A percentile compares a stretch with the other conserved stretches of the same genome.
Evolutionary conservation across 1,139 yeast genomes (phyloP).

Genomic region (Nakaseomyces uthaithaninus): DNA sequence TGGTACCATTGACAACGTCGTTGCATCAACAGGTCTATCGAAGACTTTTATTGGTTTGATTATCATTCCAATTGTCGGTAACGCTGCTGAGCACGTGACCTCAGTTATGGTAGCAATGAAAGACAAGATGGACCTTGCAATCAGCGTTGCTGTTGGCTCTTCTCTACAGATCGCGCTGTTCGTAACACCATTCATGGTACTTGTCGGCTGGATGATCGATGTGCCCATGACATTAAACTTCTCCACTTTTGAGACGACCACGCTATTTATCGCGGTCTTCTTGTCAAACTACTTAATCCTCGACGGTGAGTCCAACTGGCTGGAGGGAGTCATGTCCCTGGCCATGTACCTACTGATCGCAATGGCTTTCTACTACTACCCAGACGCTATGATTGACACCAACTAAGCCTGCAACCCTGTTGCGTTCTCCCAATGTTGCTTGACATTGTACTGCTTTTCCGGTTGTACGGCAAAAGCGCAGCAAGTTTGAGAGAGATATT

Average conservation of each 20-base stretch:
- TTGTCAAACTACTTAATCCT: constrained; percentile 77
- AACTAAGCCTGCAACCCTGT: background rate
- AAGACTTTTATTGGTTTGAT: constrained; percentile 93
- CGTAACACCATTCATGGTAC: constrained; percentile 90
- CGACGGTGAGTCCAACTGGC: constrained; percentile 95
- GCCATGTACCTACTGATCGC: constrained; percentile 83
- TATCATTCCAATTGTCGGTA: constrained; percentile 92
- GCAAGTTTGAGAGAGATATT: no score
- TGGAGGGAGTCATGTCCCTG: constrained; percentile 88
- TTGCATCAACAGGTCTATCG: constrained; percentile 72
- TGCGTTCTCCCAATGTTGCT: background rate
- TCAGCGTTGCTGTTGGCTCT: constrained; percentile 96
- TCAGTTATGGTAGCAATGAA: constrained; percentile 91
- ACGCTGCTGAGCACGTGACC: constrained; percentile 97
- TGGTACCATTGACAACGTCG: constrained; percentile 85
- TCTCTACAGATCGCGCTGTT: constrained; percentile 91
- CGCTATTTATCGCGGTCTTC: constrained; percentile 78
- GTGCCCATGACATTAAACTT: constrained; percentile 91
- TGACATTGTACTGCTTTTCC: background rate
- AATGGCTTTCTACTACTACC: constrained; percentile 68
- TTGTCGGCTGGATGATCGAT: constrained; percentile 83
- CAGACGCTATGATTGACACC: constrained; percentile 27
- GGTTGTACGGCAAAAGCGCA: no score
- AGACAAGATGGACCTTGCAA: constrained; percentile 94
- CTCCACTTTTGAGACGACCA: constrained; percentile 88